Evolutionary conservation across 1,139 yeast genomes (phyloP), one percentile per base, ranked within the genome.

Genomic region (Kodamaea ohmeri): DNA sequence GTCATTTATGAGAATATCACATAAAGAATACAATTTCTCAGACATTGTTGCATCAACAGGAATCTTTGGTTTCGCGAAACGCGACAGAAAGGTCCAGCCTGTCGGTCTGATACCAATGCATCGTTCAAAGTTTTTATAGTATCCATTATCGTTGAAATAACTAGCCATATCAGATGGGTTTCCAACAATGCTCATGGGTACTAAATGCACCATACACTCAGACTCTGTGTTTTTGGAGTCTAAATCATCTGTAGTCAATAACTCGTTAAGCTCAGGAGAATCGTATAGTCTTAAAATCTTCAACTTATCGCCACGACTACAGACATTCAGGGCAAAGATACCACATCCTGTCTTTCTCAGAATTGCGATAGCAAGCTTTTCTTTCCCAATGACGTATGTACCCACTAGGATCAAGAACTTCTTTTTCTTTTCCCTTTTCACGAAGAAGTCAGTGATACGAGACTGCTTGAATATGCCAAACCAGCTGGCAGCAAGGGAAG

Each of bases 361-460:
- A 22, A 87, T 70, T 1, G 78, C 68, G 7, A 87, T 61, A 0
- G 96, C 97, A 19, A 92, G 58, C 41, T 81, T 75, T 55, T 92
- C 98, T 56, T 92, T 92, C 2, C 98, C 97, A 30, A 92, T 88
- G 1, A 90, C 76, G 57, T 92, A 92, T 0, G 96, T 83, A 0
- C 97, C 97, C n/a, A 92, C 81, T 16, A 86, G 65, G 6, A 86
- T 76, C 41, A 89, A 65, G 44, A 75, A 68, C 47, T 60, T 64
- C 44, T 69, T 67, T 50, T 64, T 65, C 37, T 51, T 56, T 16
- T 14, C 25, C 20, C 38, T 35, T 34, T 39, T 43, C 27, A 48
- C 32, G 19, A 50, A 65, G 65, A 53, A 78, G 56, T 52, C 80
- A 6, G 83, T 65, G 29, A 67, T 67, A 37, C 76, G 50, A n/a